Conservation (phyloP, 1,139 yeast genomes). For the Magnusiomyces fungicola region DNA sequence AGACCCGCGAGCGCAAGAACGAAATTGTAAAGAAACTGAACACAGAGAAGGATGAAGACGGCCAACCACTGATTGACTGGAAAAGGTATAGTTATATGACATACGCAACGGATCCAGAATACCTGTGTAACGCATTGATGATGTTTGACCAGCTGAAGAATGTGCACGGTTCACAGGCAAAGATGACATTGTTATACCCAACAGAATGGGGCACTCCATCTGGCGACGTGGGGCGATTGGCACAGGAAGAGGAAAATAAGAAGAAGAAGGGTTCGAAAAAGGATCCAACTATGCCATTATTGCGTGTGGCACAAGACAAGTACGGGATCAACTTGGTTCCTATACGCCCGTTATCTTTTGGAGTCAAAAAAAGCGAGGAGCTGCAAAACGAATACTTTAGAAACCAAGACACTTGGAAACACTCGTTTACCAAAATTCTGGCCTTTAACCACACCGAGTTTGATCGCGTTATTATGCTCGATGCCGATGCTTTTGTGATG, state of each 20-base stretch:
- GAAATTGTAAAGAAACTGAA: neutral
- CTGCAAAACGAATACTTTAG: conserved; percentile 19
- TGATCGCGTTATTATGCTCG: conserved; percentile 41
- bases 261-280: conserved; percentile 3
- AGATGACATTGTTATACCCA: conserved; percentile 33
- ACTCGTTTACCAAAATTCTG: conserved; percentile 44
- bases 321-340: conserved; percentile 26
- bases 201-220: conserved; percentile 14
- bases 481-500: conserved; percentile 34
- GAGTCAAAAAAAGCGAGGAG: conserved; percentile 14
- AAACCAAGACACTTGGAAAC: conserved; percentile 33
- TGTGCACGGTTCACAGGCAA: conserved; percentile 34
- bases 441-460: conserved; percentile 41
- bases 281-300: conserved; percentile 1
- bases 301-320: conserved; percentile 12
- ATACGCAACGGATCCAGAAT: conserved; percentile 40
- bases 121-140: conserved; percentile 40
- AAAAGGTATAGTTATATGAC: conserved; percentile 39
- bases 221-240: neutral
- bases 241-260: conserved; percentile 3
- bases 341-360: conserved; percentile 20
- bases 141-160: conserved; percentile 34
- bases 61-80: conserved; percentile 9
- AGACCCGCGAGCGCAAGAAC: neutral
- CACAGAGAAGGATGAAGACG: conserved; percentile 3